Percentiles rank a stretch among this genome's conserved stretches.
These are phyloP conservation scores for Lachancea sp. DNA, from an alignment of 805 yeast genomes.

Conservation along the genomic window DNA sequence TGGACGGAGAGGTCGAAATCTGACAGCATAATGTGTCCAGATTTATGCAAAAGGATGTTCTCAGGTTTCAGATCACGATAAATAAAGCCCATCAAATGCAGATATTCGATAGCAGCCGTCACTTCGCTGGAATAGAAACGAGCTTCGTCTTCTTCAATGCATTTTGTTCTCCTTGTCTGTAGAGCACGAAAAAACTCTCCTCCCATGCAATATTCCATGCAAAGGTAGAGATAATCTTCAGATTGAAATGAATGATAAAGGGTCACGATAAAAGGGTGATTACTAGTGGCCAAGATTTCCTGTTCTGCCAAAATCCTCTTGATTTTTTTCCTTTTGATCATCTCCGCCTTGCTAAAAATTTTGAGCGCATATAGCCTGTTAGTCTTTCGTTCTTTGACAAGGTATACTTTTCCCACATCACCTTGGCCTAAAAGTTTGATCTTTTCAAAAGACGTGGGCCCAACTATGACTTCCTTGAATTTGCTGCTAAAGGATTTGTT, in stretches of 20 bases:
- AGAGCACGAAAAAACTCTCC: slow-evolving; percentile 96
- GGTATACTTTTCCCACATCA: slow-evolving; percentile 93
- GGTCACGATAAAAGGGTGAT: slow-evolving; percentile 96
- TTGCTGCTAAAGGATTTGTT: slow-evolving; percentile 57
- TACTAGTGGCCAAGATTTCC: slow-evolving; percentile 88
- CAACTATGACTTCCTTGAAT: slow-evolving; percentile 70
- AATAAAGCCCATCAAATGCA: slow-evolving; percentile 95
- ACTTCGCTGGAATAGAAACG: slow-evolving; percentile 94
- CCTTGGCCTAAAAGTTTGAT: slow-evolving; percentile 91
- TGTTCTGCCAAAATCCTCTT: slow-evolving; percentile 95
- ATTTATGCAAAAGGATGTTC: slow-evolving; percentile 86
- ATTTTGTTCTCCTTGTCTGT: slow-evolving; percentile 82
- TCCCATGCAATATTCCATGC: slow-evolving; percentile 99
- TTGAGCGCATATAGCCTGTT: slow-evolving; percentile 87
- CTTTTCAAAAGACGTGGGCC: slow-evolving; percentile 82
- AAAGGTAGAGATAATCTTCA: slow-evolving; percentile 80
- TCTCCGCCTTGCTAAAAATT: slow-evolving; percentile 80
- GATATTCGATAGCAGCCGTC: slow-evolving; percentile 90
- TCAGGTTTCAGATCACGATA: slow-evolving; percentile 97
- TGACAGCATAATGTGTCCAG: slow-evolving; percentile 96
- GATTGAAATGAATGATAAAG: slow-evolving; percentile 94
- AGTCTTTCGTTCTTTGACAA: slow-evolving; percentile 76
- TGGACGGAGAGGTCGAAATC: slow-evolving; percentile 95
- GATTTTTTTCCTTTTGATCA: slow-evolving; percentile 91
- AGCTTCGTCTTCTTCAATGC: slow-evolving; percentile 84